Percentiles rank a stretch among this genome's conserved stretches.
These are phyloP conservation scores for Tephrocybe sp. DNA, from an alignment of 768 basidiomycete species.

Conservation along the genomic window DNA sequence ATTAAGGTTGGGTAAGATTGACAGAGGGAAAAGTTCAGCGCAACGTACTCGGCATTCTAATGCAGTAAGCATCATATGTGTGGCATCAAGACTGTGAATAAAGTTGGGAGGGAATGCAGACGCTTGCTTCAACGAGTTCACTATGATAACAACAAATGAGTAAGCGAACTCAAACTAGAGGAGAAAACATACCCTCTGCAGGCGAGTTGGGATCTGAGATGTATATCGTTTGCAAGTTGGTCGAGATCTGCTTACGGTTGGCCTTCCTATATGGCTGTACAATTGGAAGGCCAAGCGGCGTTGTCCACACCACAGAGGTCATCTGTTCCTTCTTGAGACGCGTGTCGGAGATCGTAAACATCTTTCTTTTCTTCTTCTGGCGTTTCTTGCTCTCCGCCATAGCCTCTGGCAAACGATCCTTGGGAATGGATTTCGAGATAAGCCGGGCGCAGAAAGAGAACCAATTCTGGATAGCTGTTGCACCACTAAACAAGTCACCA, in stretches of 20 bases:
- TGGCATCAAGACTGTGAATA: conserved; percentile 95
- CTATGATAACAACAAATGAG: conserved; percentile 28
- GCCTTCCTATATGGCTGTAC: conserved; percentile 93
- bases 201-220: conserved; percentile 84
- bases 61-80: conserved; percentile 98
- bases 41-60: conserved; percentile 75
- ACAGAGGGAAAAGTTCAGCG: conserved; percentile 21
- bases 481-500: conserved; percentile 91
- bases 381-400: conserved; percentile 21
- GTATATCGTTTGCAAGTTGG: conserved; percentile 80
- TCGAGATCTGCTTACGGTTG: conserved; percentile 80
- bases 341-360: conserved; percentile 22
- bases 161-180: background rate
- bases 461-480: conserved; percentile 90
- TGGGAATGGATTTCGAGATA: conserved; percentile 84
- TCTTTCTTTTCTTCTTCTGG: conserved; percentile 12
- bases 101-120: conserved; percentile 99
- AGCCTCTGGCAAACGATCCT: conserved; percentile 55
- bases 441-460: conserved; percentile 79
- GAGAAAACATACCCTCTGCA: conserved; percentile 50
- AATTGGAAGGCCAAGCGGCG: conserved; percentile 91
- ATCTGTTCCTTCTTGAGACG: conserved; percentile 83
- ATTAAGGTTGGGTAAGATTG: conserved; percentile 3
- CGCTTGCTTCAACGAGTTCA: conserved; percentile 84
- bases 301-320: conserved; percentile 96